These are phyloP conservation scores for Massariosphaeria phaeospora DNA, from an alignment of 495 filamentous ascomycete species.

Conservation along the genomic window DNA sequence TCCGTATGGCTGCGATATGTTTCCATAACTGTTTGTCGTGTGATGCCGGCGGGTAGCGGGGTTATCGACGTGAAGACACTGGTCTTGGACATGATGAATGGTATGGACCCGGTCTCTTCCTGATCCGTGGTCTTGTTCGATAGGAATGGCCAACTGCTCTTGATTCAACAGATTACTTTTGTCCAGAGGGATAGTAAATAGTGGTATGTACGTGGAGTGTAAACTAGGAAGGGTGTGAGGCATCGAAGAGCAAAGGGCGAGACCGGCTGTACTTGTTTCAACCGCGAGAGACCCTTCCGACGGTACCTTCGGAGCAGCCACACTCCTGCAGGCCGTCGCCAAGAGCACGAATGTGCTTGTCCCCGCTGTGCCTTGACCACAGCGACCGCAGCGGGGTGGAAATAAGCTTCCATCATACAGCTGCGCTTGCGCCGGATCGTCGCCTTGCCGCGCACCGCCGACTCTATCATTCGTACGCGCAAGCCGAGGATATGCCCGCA, in stretches of 20 bases:
- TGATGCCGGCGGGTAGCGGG: conserved; percentile 61
- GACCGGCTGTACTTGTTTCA: conserved; percentile 12
- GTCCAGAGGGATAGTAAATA: no score
- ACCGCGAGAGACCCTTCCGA: background rate
- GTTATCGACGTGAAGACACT: conserved; percentile 65
- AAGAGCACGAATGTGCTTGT: background rate
- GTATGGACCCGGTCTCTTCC: background rate
- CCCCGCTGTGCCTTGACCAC: no score
- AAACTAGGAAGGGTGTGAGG: conserved; percentile 1
- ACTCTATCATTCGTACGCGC: background rate
- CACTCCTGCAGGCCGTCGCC: background rate
- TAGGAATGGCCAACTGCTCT: no score
- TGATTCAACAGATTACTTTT: no score
- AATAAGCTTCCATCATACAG: background rate
- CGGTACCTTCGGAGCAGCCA: background rate
- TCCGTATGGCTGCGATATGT: conserved; percentile 66
- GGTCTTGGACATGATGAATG: conserved; percentile 44
- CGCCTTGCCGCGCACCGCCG: background rate
- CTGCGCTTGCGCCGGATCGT: background rate
- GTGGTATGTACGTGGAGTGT: no score
- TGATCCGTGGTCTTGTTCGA: no score
- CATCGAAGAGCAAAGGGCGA: background rate
- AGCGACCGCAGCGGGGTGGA: background rate
- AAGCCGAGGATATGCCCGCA: no score
- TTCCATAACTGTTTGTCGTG: conserved; percentile 60